phyloP scores from a whole-genome alignment of 257 asterid genomes.

The Gynochthodes officinalis region DNA sequence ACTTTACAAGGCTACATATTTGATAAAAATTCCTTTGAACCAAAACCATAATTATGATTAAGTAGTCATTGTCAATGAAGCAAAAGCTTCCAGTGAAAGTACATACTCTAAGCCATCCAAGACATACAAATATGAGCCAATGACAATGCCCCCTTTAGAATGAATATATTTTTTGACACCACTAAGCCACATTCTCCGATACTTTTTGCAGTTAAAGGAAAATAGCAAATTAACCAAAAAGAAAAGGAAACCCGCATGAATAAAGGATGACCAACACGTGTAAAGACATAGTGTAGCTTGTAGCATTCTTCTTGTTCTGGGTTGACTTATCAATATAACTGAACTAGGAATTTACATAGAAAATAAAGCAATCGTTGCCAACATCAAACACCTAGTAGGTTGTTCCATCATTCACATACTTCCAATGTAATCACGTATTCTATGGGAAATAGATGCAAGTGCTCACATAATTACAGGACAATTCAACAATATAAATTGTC shows the following conservation, averaged over 20 bases:
- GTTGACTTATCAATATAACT: neutral
- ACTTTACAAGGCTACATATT: neutral
- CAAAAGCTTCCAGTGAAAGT: neutral
- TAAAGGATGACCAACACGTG: neutral
- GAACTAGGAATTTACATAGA: no score
- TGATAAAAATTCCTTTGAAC: neutral
- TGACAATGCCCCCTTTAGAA: neutral
- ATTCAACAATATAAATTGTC: neutral
- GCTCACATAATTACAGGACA: neutral
- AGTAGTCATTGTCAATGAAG: neutral
- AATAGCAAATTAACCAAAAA: neutral
- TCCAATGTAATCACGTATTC: neutral
- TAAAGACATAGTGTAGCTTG: neutral
- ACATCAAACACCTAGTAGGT: neutral
- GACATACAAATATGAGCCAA: neutral
- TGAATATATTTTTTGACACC: neutral
- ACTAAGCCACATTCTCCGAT: neutral
- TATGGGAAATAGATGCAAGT: neutral
- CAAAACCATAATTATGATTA: no score
- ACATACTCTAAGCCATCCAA: neutral
- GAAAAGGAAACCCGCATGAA: neutral
- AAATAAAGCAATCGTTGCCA: neutral
- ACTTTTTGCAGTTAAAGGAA: neutral
- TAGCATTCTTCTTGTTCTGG: neutral
- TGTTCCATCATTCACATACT: neutral